A percentile compares a stretch with the other conserved stretches of the same genome.
Conservation (phyloP, 2,329 filamentous ascomycete species). For the Albifimbria verrucaria region DNA sequence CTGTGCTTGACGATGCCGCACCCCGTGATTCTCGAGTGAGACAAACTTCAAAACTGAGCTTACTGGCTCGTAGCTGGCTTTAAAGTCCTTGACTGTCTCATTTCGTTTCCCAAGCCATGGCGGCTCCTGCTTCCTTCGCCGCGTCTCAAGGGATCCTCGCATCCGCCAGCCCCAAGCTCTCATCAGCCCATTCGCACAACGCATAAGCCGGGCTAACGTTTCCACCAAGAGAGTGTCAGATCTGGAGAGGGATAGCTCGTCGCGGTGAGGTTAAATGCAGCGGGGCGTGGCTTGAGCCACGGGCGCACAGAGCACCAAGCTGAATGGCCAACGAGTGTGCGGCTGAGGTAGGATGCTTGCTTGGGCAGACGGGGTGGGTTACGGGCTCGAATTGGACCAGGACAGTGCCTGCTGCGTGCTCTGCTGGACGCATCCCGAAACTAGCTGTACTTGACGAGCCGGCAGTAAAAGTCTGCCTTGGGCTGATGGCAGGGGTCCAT, state of each 20-base stretch:
- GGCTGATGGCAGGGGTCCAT: too few relatives aligned
- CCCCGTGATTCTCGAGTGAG: not conserved
- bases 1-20: not conserved
- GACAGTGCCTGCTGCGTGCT: too few relatives aligned
- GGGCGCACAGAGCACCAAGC: not conserved
- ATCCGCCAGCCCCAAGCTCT: too few relatives aligned
- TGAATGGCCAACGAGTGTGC: not conserved
- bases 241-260: not conserved
- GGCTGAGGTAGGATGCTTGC: not conserved
- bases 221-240: not conserved
- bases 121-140: too few relatives aligned
- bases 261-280: not conserved
- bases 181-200: too few relatives aligned
- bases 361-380: too few relatives aligned
- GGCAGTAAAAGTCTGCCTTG: slow-evolving; percentile 20
- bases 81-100: not conserved
- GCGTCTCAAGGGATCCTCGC: too few relatives aligned
- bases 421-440: too few relatives aligned
- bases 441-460: too few relatives aligned
- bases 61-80: too few relatives aligned
- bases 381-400: too few relatives aligned
- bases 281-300: not conserved
- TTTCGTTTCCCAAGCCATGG: not conserved
- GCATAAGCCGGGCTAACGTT: not conserved
- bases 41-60: too few relatives aligned